Percentiles rank a stretch among this genome's conserved stretches.
These are phyloP conservation scores for Xylariaceae sp. DNA, from an alignment of 2,329 filamentous ascomycete genomes.

Conservation along the genomic window DNA sequence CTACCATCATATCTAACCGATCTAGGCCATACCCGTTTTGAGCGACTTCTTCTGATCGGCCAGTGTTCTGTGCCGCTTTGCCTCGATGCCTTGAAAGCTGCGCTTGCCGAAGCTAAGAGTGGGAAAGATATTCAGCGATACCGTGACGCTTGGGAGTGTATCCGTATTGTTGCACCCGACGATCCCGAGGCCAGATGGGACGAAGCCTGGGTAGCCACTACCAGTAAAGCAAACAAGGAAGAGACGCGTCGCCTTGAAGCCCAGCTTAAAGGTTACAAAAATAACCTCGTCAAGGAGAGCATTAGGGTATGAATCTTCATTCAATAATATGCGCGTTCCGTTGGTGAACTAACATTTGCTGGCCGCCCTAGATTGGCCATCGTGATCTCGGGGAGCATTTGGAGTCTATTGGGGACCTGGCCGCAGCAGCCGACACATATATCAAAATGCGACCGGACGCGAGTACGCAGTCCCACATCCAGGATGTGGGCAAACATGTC, in stretches of 20 bases:
- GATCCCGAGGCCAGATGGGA: conserved; percentile 72
- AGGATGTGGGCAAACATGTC: conserved; percentile 79
- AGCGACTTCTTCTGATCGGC: conserved; percentile 82
- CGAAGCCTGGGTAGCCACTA: conserved; percentile 72
- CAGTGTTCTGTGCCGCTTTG: conserved; percentile 74
- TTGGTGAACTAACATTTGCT: conserved; percentile 3
- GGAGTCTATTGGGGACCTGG: conserved; percentile 75
- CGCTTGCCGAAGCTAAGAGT: conserved; percentile 73
- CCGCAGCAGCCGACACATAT: conserved; percentile 75
- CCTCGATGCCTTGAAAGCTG: conserved; percentile 78
- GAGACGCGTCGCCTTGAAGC: conserved; percentile 78
- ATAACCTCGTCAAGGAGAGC: conserved; percentile 96
- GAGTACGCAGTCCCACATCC: conserved; percentile 78
- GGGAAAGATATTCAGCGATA: conserved; percentile 77
- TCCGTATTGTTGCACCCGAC: conserved; percentile 64
- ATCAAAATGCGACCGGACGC: conserved; percentile 88
- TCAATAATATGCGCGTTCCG: not conserved
- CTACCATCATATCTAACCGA: conserved; percentile 8
- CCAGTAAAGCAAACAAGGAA: conserved; percentile 65
- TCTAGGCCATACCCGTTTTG: conserved; percentile 76
- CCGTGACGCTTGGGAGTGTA: conserved; percentile 64
- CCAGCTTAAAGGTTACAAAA: conserved; percentile 91
- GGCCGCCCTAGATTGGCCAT: conserved; percentile 76
- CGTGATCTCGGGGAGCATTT: conserved; percentile 88
- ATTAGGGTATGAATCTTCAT: conserved; percentile 68